These are phyloP conservation scores for Saccharomyces jurei DNA, from an alignment of 805 yeast genomes.

Conservation along the genomic window DNA sequence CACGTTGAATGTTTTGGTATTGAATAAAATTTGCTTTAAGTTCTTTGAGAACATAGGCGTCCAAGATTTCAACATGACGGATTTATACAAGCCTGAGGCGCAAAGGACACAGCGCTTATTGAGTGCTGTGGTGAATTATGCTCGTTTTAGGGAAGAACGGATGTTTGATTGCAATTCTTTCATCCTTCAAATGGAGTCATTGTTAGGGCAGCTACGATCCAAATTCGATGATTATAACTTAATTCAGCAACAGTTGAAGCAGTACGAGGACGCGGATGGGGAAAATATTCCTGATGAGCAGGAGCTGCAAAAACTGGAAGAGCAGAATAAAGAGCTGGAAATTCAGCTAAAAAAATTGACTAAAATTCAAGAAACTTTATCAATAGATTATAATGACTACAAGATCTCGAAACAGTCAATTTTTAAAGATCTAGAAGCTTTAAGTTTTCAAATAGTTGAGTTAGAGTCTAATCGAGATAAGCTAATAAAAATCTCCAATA, in stretches of 20 bases:
- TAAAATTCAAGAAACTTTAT: constrained; percentile 51
- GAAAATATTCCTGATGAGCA: constrained; percentile 10
- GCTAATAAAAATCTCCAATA: constrained; percentile 50
- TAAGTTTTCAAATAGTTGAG: constrained; percentile 49
- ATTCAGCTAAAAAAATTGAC: constrained; percentile 53
- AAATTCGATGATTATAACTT: constrained; percentile 36
- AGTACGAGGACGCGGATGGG: constrained; percentile 29
- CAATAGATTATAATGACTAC: constrained; percentile 55
- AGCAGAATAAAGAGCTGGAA: constrained; percentile 51
- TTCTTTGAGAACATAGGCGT: constrained; percentile 70
- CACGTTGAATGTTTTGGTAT: constrained; percentile 43
- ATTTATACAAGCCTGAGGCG: constrained; percentile 72
- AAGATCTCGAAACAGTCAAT: constrained; percentile 53
- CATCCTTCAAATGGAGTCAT: constrained; percentile 44
- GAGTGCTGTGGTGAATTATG: constrained; percentile 80
- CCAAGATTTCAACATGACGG: constrained; percentile 66
- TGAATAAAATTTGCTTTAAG: constrained; percentile 51
- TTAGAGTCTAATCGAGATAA: constrained; percentile 51
- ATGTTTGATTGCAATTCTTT: constrained; percentile 60
- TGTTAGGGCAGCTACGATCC: constrained; percentile 38
- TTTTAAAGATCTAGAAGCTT: constrained; percentile 52
- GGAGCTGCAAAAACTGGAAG: constrained; percentile 37
- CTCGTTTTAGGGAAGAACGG: constrained; percentile 73
- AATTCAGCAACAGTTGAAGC: constrained; percentile 31
- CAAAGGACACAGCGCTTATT: constrained; percentile 53